Evolutionary conservation across 2,329 filamentous ascomycete species (phyloP), one percentile per base, ranked within the genome.

Genomic region (Ophiostoma pallidulum): DNA sequence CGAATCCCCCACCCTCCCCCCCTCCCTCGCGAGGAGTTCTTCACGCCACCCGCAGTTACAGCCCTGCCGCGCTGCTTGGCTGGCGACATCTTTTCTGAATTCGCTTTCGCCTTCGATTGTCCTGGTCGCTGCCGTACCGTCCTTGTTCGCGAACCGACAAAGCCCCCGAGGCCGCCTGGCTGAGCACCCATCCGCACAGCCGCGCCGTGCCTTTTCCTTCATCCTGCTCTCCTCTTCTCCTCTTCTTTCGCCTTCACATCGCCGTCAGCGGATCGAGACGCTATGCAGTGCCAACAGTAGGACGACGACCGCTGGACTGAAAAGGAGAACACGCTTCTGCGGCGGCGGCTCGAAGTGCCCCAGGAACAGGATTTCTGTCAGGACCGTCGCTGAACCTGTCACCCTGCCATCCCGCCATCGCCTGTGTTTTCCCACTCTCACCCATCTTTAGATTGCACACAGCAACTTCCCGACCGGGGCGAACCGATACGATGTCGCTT

Each of bases 401-500:
- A 13, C 24, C 10, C 10, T 12, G 14, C 19, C 32, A 16, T 31
- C 26, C 31, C 39, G 13, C 12, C 18, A n/a, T 31, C 8, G 19
- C 12, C n/a, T 14, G 19, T 12, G 10, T 33, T 24, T 18, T 35
- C 10, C 4, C 36, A 18, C n/a, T 14, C 24, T 20, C 42, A 16
- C 16, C 22, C 24, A 8, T 8, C 9, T 22, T 14, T 12, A 41
- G 16, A 8, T 24, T 24, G 6, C 16, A n/a, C 37, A 16, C 35
- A 20, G 16, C 5, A 6, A n/a, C n/a, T n/a, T 38, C 28, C n/a
- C 22, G 19, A 16, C 20, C 9, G 9, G 18, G 47, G 26, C 19
- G 10, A 18, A 22, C 31, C 18, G 19, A 8, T 28, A 65, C 54
- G 45, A 94, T 94, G 88, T 70, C 80, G 60, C 71, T 83, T 48